Conservation (phyloP, 371 early-diverging fungal species). For the Mortierella sp. region DNA sequence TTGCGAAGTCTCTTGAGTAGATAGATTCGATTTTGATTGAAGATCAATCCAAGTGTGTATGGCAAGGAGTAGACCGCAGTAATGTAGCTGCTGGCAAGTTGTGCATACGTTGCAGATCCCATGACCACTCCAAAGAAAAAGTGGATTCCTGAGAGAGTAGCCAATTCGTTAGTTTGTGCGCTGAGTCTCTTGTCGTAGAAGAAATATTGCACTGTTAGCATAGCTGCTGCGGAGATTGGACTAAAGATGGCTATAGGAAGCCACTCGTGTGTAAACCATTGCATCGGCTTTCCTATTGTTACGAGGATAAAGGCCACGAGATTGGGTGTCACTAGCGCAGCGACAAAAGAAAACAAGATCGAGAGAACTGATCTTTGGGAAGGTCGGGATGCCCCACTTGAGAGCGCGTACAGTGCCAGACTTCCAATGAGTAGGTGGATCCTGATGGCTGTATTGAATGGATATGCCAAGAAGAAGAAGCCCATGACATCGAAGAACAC, state of each 20-base stretch:
- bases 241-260: conserved; percentile 65
- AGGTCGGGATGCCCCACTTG: conserved; percentile 15
- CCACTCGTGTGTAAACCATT: conserved; percentile 76
- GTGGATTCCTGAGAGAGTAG: conserved; percentile 20
- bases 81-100: conserved; percentile 33
- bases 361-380: conserved; percentile 31
- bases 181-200: conserved; percentile 26
- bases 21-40: conserved; percentile 3
- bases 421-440: conserved; percentile 37
- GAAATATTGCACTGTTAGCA: conserved; percentile 62
- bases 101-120: conserved; percentile 14
- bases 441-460: conserved; percentile 65
- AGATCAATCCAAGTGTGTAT: conserved; percentile 19
- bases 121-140: conserved; percentile 20
- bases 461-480: conserved; percentile 68
- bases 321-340: conserved; percentile 58
- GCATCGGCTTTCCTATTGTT: conserved; percentile 65
- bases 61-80: conserved; percentile 25
- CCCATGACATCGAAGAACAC: conserved; percentile 78
- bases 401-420: conserved; percentile 11
- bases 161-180: conserved; percentile 18
- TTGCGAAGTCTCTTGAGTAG: background rate
- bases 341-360: conserved; percentile 58
- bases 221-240: conserved; percentile 60
- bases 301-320: conserved; percentile 56